phyloP scores from a whole-genome alignment of 2,329 filamentous ascomycete genomes.

The Ampelomyces quisqualis region DNA sequence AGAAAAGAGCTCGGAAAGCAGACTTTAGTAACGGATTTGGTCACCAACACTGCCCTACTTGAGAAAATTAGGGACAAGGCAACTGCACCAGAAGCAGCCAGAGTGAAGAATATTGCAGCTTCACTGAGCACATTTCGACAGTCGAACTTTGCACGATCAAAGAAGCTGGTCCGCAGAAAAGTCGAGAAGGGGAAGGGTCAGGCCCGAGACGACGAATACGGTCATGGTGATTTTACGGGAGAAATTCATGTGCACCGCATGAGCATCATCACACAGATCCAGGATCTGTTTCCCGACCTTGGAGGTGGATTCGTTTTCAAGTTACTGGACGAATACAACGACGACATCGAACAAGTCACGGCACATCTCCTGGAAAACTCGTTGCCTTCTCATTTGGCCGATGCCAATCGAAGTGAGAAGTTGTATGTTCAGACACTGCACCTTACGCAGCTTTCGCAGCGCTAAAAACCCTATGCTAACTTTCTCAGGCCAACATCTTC shows the following conservation, averaged over 20 bases:
- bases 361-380: constrained; percentile 78
- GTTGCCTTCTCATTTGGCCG: constrained; percentile 67
- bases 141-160: constrained; percentile 55
- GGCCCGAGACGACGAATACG: constrained; percentile 38
- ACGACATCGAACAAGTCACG: constrained; percentile 77
- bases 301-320: constrained; percentile 79
- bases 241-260: constrained; percentile 75
- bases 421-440: constrained; percentile 47
- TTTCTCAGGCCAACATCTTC: constrained; percentile 18
- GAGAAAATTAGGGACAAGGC: constrained; percentile 60
- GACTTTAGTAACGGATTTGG: constrained; percentile 77
- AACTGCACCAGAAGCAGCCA: constrained; percentile 52
- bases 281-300: constrained; percentile 87
- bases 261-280: constrained; percentile 84
- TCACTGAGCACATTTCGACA: constrained; percentile 61
- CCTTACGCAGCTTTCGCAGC: background rate
- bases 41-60: constrained; percentile 77
- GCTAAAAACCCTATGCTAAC: constrained; percentile 12
- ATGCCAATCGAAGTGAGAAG: constrained; percentile 64
- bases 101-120: constrained; percentile 62
- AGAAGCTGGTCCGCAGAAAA: constrained; percentile 57
- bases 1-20: constrained; percentile 43
- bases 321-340: constrained; percentile 74
- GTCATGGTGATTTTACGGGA: constrained; percentile 39
- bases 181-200: constrained; percentile 66